Evolutionary conservation across 345 rosid species (phyloP), one percentile per base, ranked within the genome.

Genomic region (Citrus unshiu): DNA sequence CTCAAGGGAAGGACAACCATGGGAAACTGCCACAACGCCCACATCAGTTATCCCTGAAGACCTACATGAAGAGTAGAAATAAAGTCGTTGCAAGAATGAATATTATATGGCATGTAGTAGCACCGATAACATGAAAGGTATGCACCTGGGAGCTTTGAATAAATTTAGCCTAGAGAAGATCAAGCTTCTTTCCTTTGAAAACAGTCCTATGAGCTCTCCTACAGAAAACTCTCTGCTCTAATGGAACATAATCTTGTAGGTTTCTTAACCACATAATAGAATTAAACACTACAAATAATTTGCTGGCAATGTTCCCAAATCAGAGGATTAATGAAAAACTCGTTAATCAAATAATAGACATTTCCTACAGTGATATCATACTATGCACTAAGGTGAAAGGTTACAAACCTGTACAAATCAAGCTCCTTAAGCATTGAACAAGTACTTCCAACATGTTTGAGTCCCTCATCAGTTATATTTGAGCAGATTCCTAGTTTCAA

Each of bases 401-500:
- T 18, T 22, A 64, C 71, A 64, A 58, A 90, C 95, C 92, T 86
- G 86, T 91, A 91, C 56, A 91, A 79, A 69, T 90, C 95, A 46
- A 91, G 90, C 86, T 90, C 95, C n/a, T 65, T 35, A 40, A 91
- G 91, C 78, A 86, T 85, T 49, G 88, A 72, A 83, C 95, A 91
- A 63, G 83, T 56, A 78, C 35, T 79, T 58, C 92, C 92, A 46
- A 90, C 81, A 76, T 82, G 80, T 67, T 83, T 60, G 21, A 91
- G 85, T 72, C 95, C 95, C 68, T 81, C 74, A 39, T 91, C 92
- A 30, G 88, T 86, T 51, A 91, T 81, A 76, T 91, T 86, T 54
- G 86, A 84, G 81, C 95, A 91, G 77, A 91, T 86, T 65, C 92
- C 95, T 59, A 91, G 78, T 76, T 91, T 91, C 80, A 91, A 84